phyloP scores from a whole-genome alignment of 768 basidiomycete genomes.

The Russula griseocarnosa region DNA sequence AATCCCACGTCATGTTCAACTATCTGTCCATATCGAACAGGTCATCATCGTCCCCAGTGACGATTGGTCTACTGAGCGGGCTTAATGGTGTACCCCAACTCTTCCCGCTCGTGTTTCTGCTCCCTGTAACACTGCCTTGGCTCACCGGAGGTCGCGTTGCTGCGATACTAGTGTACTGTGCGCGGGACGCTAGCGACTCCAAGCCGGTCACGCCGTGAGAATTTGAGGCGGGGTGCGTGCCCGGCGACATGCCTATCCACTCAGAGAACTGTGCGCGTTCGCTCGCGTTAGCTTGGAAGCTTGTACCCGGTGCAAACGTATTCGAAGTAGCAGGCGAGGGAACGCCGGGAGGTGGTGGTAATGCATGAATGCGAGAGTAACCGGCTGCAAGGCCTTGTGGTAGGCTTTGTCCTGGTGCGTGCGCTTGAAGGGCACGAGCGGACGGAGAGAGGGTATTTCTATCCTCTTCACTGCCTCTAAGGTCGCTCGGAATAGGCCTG shows the following conservation, averaged over 20 bases:
- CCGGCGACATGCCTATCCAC: conserved; percentile 35
- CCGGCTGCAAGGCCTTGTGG: conserved; percentile 92
- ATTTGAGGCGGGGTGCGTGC: conserved; percentile 31
- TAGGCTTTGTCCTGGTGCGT: conserved; percentile 86
- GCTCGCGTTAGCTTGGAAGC: conserved; percentile 29
- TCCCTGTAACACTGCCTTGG: conserved; percentile 27
- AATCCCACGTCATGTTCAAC: conserved; percentile 25
- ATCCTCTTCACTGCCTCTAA: conserved; percentile 32
- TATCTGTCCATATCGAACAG: conserved; percentile 64
- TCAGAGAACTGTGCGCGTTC: conserved; percentile 30
- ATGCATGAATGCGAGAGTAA: conserved; percentile 83
- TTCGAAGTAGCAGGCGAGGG: conserved; percentile 38
- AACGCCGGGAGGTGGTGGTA: conserved; percentile 39
- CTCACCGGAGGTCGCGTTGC: conserved; percentile 30
- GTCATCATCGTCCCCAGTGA: conserved; percentile 60
- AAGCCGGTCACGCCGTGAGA: conserved; percentile 34
- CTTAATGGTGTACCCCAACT: conserved; percentile 46
- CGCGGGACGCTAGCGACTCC: conserved; percentile 53
- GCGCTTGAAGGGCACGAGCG: conserved; percentile 74
- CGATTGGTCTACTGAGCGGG: conserved; percentile 58
- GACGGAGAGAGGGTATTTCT: conserved; percentile 54
- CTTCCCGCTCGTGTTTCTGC: conserved; percentile 35
- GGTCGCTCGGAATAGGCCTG: conserved; percentile 34
- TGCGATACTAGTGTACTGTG: conserved; percentile 51
- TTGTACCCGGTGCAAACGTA: conserved; percentile 33